These are phyloP conservation scores for Mycosphaerelloides madeirae DNA, from an alignment of 2,329 filamentous ascomycete genomes.

Conservation along the genomic window DNA sequence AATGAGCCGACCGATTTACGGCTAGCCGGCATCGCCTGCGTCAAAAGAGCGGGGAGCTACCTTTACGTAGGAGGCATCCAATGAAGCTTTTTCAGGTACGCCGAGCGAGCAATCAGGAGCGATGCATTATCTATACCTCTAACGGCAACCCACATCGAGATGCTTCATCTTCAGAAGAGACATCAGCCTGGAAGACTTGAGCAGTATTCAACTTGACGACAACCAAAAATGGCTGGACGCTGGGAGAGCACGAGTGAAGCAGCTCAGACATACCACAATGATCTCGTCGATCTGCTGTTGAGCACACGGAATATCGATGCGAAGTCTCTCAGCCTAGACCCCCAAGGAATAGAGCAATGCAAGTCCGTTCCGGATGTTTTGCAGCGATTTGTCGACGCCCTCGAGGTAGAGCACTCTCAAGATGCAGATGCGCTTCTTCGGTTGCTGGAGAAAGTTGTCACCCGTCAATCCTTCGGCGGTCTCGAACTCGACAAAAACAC, in stretches of 20 bases:
- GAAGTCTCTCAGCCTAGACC: too few species aligned
- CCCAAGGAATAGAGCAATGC: too few species aligned
- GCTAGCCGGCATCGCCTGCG: background rate
- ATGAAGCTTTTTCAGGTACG: background rate
- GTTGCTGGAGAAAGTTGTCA: background rate
- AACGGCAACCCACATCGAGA: background rate
- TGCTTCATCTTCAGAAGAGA: too few species aligned
- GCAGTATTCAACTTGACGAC: background rate
- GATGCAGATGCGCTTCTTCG: background rate
- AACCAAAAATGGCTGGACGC: background rate
- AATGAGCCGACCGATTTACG: background rate
- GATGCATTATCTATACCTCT: conserved; percentile 1
- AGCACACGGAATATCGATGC: background rate
- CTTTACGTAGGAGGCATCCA: too few species aligned
- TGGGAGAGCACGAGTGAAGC: background rate
- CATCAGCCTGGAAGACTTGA: too few species aligned
- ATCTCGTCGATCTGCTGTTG: background rate
- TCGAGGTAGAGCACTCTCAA: too few species aligned
- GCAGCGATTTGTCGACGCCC: too few species aligned
- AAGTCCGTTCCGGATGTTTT: too few species aligned
- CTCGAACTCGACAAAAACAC: background rate
- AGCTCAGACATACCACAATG: background rate
- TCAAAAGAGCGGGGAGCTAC: background rate
- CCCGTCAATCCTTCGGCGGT: conserved; percentile 1
- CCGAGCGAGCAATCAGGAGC: background rate